phyloP scores from a whole-genome alignment of 1,284 basidiomycete species.

The Ganoderma sp. region DNA sequence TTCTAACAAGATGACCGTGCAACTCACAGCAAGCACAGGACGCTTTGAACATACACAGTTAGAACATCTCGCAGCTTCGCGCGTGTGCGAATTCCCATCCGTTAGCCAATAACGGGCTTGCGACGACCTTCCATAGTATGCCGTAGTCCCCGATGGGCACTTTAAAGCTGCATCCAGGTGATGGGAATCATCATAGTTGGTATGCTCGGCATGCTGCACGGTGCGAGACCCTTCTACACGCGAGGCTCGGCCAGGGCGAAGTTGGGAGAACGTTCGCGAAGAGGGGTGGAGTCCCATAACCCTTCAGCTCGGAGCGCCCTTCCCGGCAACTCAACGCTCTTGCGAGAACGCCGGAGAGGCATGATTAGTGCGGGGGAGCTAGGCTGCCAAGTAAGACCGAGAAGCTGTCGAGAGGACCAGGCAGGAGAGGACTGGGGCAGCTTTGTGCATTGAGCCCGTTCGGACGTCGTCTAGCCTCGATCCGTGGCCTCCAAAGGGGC shows the following conservation, averaged over 20 bases:
- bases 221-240: neutral
- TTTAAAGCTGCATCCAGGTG: neutral
- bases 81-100: neutral
- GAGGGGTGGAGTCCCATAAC: neutral
- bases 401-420: neutral
- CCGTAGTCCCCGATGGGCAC: neutral
- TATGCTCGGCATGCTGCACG: neutral
- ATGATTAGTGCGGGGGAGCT: slow-evolving; percentile 2
- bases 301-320: neutral
- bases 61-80: neutral
- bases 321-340: slow-evolving; percentile 2
- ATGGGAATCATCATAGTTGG: neutral
- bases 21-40: neutral
- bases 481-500: neutral
- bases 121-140: neutral
- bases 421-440: neutral
- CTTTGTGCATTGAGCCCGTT: slow-evolving; percentile 2
- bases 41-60: slow-evolving; percentile 8
- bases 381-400: neutral
- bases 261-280: neutral
- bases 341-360: neutral
- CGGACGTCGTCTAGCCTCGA: neutral
- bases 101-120: neutral
- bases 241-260: neutral
- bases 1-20: neutral